Conservation (phyloP, 192 early-diverging fungal species). For the Backusella psychrophila region DNA sequence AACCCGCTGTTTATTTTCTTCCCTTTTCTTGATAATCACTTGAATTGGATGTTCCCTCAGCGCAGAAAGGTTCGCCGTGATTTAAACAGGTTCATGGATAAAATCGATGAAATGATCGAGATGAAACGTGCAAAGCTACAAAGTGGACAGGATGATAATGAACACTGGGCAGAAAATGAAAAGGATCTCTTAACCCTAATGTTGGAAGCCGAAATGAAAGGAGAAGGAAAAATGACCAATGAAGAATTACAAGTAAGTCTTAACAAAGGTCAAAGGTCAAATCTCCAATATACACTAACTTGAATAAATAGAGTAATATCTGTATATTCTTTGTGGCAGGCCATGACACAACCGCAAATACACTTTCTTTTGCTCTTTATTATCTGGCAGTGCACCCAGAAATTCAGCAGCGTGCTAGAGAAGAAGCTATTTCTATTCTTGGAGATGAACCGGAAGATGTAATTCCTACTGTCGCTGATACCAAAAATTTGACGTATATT, state of each 20-base stretch:
- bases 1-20: background rate
- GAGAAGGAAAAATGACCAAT: conserved; percentile 39
- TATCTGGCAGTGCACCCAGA: conserved; percentile 42
- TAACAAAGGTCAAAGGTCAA: conserved; percentile 46
- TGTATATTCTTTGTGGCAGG: background rate
- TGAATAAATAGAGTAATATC: background rate
- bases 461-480: background rate
- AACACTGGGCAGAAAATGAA: background rate
- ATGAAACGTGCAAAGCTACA: conserved; percentile 1
- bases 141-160: background rate
- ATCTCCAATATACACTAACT: conserved; percentile 27
- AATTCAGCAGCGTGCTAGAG: conserved; percentile 22
- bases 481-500: conserved; percentile 16
- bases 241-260: conserved; percentile 38
- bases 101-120: conserved; percentile 5
- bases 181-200: conserved; percentile 44
- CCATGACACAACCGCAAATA: conserved; percentile 24
- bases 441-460: conserved; percentile 10
- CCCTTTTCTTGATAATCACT: background rate
- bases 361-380: conserved; percentile 39
- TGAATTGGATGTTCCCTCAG: conserved; percentile 16
- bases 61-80: background rate
- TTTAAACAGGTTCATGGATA: background rate
- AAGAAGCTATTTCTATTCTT: conserved; percentile 17
- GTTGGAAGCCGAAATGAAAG: conserved; percentile 41